Evolutionary conservation across 257 asterid species (phyloP).

Genomic region (Linaria vulgaris): DNA sequence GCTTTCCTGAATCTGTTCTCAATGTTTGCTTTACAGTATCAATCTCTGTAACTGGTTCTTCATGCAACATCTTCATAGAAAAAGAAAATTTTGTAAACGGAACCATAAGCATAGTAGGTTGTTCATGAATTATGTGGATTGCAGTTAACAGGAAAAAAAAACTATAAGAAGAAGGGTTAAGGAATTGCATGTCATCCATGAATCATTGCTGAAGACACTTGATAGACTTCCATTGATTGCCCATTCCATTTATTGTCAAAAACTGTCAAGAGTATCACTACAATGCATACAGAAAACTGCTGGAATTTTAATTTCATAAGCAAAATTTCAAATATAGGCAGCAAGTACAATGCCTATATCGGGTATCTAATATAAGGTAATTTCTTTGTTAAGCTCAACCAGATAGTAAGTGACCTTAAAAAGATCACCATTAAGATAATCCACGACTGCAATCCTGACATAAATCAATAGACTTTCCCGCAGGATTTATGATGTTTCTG

Average conservation of each 20-base stretch:
- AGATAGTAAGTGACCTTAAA: slow-evolving; percentile 4
- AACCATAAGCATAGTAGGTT: neutral
- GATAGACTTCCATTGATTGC: neutral
- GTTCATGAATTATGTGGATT: slow-evolving; percentile 8
- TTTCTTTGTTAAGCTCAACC: slow-evolving; percentile 10
- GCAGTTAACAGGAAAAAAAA: neutral
- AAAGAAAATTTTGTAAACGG: neutral
- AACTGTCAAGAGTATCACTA: neutral
- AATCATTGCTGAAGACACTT: neutral
- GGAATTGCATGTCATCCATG: neutral
- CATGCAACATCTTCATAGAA: slow-evolving; percentile 38
- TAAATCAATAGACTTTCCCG: neutral
- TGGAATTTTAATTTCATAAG: neutral
- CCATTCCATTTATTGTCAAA: neutral
- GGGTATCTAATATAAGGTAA: neutral
- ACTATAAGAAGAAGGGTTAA: neutral
- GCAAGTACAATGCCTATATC: neutral
- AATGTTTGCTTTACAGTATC: slow-evolving; percentile 46
- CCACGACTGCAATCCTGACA: neutral
- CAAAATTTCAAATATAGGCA: neutral
- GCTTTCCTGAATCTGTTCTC: slow-evolving; percentile 46
- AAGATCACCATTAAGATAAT: neutral
- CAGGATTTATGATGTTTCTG: neutral
- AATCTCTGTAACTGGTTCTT: slow-evolving; percentile 45
- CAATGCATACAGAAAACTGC: neutral